A percentile compares a stretch with the other conserved stretches of the same genome.
Evolutionary conservation across 345 rosid species (phyloP).

Genomic region (Camelina sativa): DNA sequence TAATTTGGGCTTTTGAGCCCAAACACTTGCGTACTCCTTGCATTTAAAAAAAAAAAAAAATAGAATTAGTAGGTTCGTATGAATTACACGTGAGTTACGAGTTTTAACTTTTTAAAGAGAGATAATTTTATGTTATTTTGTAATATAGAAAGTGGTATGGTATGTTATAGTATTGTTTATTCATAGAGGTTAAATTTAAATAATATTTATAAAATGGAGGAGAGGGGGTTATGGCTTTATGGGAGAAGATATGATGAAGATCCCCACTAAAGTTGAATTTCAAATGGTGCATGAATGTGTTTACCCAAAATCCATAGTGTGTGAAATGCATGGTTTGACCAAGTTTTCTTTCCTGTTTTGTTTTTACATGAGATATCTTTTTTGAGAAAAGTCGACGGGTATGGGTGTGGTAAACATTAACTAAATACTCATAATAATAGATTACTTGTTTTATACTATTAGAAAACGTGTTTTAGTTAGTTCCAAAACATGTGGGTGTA

Average conservation of each 20-base stretch:
- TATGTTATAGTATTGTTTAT: neutral
- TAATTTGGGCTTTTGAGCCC: neutral
- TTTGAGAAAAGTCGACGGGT: conserved; percentile 40
- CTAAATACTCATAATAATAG: neutral
- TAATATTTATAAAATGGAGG: neutral
- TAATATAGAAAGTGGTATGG: neutral
- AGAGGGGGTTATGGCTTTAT: too few relatives aligned
- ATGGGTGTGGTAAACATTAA: conserved; percentile 7
- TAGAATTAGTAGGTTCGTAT: neutral
- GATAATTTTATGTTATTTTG: too few relatives aligned
- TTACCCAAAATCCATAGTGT: conserved; percentile 33
- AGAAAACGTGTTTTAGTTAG: conserved; percentile 10
- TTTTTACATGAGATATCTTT: neutral
- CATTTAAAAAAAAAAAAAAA: neutral
- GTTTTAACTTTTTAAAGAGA: neutral
- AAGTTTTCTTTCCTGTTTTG: conserved; percentile 30
- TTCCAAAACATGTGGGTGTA: conserved; percentile 19
- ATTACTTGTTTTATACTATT: neutral
- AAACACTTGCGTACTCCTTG: neutral
- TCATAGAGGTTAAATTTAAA: conserved; percentile 2
- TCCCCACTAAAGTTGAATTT: conserved; percentile 41
- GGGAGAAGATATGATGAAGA: conserved; percentile 36
- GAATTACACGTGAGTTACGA: conserved; percentile 9
- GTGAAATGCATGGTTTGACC: conserved; percentile 46
- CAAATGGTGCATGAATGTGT: conserved; percentile 49